Base-by-base conservation (phyloP, 345 rosid species). In the Cardamine occulta region DNA sequence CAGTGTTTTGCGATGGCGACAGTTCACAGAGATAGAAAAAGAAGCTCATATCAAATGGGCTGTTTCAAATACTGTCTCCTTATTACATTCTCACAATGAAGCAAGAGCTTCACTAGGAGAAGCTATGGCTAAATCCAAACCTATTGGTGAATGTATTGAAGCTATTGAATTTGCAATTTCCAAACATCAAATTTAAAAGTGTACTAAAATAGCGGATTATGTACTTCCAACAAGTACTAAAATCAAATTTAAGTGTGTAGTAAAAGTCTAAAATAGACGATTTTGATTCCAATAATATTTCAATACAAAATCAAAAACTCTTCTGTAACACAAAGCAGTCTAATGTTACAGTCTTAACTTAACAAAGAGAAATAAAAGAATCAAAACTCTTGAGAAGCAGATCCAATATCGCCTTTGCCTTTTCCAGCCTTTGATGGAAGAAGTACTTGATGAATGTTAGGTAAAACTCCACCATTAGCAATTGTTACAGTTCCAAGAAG, bases 391-490 rank as follows among this genome's bases (percentile, higher is more conserved):
- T 88, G 91, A 52, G 91, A 90, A 11, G 84, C 85, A 1, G 89
- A 89, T 14, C 91, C 89, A 13, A 85, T 79, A 7, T 89, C 91
- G 7, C 89, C 92, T 76, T 88, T 89, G 32, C 82, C 83, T 49
- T 84, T 76, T 0, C 84, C 87, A 28, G 11, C 0, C 74, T 85
- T 90, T 75, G 84, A 80, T 0, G 89, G 93, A 17, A 90, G 78
- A 24, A 90, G 84, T 4, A 72, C 84, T 70, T 82, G 86, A 68
- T 90, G 87, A 70, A 87, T 88, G 76, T 90, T 90, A 0, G 96
- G 96, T 72, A 90, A 68, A 2, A 90, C 91, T 24, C 96, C 93
- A 1, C 90, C 93, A 51, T 82, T 88, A 2, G 96, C 93, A 23
- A 90, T 87, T 0, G 93, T 90, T 3, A 87, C 96, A 28, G 82